These are phyloP conservation scores for Fusarium bulbicola DNA, from an alignment of 2,329 filamentous ascomycete species.

Conservation along the genomic window DNA sequence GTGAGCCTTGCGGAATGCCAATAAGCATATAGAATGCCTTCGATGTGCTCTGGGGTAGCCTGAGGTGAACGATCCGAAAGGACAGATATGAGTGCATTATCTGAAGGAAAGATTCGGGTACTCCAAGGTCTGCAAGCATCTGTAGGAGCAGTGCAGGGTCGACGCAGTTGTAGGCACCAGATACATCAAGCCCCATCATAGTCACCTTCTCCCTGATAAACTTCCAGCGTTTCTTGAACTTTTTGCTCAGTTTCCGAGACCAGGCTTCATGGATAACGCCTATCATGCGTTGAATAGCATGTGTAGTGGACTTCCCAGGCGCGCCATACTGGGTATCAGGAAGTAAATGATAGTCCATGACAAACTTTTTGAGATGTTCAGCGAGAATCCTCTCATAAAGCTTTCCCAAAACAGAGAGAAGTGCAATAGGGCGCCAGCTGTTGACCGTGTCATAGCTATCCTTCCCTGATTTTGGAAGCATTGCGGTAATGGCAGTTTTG, in stretches of 20 bases:
- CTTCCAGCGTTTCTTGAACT: neutral
- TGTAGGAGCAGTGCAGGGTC: neutral
- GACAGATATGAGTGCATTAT: constrained; percentile 2
- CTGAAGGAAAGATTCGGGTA: neutral
- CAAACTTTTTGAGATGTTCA: neutral
- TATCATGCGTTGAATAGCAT: neutral
- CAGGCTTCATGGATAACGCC: neutral
- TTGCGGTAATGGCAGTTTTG: neutral
- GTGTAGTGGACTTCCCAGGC: constrained; percentile 1
- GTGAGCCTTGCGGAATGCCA: constrained; percentile 15
- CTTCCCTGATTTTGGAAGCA: constrained; percentile 12
- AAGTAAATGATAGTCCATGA: neutral
- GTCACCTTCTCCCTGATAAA: neutral
- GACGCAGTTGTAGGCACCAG: constrained; percentile 2
- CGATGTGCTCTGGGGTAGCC: neutral
- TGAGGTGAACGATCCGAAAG: neutral
- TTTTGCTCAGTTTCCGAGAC: neutral
- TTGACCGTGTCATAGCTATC: neutral
- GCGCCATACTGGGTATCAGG: constrained; percentile 6
- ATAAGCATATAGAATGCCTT: neutral
- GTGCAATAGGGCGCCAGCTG: constrained; percentile 8
- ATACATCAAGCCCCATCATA: constrained; percentile 8
- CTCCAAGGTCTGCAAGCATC: neutral
- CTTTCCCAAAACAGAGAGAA: neutral
- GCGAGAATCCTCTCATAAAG: neutral